Conservation (phyloP, 2,329 filamentous ascomycete species). For the Hypoxylon sp. region DNA sequence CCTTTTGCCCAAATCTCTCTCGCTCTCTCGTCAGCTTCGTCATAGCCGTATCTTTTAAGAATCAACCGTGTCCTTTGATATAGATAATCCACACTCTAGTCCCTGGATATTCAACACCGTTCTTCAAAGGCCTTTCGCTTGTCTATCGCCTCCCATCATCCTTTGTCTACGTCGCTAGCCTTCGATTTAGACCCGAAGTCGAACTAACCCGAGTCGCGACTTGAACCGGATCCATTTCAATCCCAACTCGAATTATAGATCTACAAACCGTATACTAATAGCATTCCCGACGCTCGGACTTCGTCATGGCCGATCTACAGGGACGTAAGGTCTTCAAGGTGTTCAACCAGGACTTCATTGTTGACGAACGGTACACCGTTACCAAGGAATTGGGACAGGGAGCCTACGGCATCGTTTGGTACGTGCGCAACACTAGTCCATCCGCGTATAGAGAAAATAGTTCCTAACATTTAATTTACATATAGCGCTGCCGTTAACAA, state of each 20-base stretch:
- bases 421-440: slow-evolving; percentile 54
- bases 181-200: slow-evolving; percentile 13
- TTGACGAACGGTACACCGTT: slow-evolving; percentile 97
- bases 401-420: slow-evolving; percentile 99
- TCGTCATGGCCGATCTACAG: slow-evolving; percentile 54
- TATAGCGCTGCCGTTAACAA: slow-evolving; percentile 90
- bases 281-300: slow-evolving; percentile 8
- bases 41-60: slow-evolving; percentile 19
- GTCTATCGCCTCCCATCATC: slow-evolving; percentile 5
- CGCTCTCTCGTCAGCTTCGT: slow-evolving; percentile 34
- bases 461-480: slow-evolving; percentile 29
- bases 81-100: slow-evolving; percentile 15
- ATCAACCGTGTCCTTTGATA: slow-evolving; percentile 35
- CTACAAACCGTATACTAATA: slow-evolving; percentile 6
- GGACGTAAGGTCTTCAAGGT: slow-evolving; percentile 92
- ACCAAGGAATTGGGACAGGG: slow-evolving; percentile 99
- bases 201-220: slow-evolving; percentile 31
- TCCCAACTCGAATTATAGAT: slow-evolving; percentile 25
- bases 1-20: slow-evolving; percentile 4
- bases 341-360: slow-evolving; percentile 99
- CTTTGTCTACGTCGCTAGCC: slow-evolving; percentile 29
- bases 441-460: background rate
- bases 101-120: slow-evolving; percentile 12
- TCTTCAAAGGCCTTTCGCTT: slow-evolving; percentile 15
- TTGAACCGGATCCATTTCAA: slow-evolving; percentile 1